Evolutionary conservation across 208 protist species (phyloP).

Genomic region (Entamoeba invadens): DNA sequence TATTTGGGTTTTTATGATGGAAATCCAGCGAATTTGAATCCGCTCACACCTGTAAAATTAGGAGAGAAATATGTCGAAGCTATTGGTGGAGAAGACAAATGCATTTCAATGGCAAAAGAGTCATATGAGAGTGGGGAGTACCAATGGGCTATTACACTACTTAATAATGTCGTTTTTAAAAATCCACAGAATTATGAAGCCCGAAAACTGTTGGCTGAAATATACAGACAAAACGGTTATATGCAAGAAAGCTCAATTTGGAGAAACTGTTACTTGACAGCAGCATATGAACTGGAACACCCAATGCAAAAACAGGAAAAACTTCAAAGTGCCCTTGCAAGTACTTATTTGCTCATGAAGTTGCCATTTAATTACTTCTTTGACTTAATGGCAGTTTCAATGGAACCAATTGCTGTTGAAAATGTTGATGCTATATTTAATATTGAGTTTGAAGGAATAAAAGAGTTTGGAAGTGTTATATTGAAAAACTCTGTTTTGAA

Average conservation of each 20-base stretch:
- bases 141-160: neutral
- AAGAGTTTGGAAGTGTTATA: too few species aligned
- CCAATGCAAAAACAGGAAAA: too few species aligned
- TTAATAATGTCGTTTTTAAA: neutral
- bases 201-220: neutral
- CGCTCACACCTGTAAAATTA: neutral
- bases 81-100: neutral
- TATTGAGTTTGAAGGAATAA: too few species aligned
- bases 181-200: neutral
- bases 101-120: neutral
- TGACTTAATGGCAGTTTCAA: too few species aligned
- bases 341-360: too few species aligned
- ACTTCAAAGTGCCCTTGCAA: too few species aligned
- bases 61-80: neutral
- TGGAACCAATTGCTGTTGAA: too few species aligned
- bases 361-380: too few species aligned
- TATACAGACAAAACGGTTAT: neutral
- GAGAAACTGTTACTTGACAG: neutral
- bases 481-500: too few species aligned
- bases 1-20: neutral
- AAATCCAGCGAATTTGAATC: neutral
- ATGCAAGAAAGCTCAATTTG: neutral
- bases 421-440: too few species aligned
- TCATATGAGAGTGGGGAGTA: neutral
- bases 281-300: neutral